Percentiles rank a stretch among this genome's conserved stretches.
These are phyloP conservation scores for Penicillium canariense DNA, from an alignment of 495 filamentous ascomycete species.

Conservation along the genomic window DNA sequence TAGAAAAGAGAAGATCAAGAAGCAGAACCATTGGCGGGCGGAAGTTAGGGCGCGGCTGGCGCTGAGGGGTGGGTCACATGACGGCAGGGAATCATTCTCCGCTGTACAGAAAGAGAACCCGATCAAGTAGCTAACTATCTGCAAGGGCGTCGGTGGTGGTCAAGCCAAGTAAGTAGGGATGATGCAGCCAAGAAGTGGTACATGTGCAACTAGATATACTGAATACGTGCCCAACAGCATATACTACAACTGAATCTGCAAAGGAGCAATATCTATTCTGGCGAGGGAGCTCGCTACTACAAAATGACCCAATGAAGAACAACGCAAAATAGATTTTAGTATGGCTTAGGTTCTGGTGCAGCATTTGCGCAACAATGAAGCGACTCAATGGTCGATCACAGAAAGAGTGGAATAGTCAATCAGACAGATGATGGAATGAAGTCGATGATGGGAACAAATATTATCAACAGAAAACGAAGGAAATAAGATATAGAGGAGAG, in stretches of 20 bases:
- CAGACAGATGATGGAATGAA: slow-evolving; percentile 10
- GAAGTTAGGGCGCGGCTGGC: not conserved
- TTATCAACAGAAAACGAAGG: slow-evolving; percentile 28
- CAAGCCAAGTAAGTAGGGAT: too few relatives aligned
- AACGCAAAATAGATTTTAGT: slow-evolving; percentile 15
- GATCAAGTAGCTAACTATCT: too few relatives aligned
- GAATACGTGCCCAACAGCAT: too few relatives aligned
- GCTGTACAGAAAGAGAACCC: too few relatives aligned
- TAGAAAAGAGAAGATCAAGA: not conserved
- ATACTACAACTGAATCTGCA: not conserved
- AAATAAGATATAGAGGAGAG: slow-evolving; percentile 12
- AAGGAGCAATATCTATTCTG: not conserved
- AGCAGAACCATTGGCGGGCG: not conserved
- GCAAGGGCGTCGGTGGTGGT: too few relatives aligned
- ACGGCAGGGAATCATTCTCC: not conserved
- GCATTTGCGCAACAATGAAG: not conserved
- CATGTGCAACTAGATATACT: too few relatives aligned
- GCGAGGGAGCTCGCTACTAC: not conserved
- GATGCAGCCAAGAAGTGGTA: too few relatives aligned
- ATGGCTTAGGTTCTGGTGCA: slow-evolving; percentile 21
- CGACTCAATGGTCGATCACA: slow-evolving; percentile 3
- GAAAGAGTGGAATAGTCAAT: slow-evolving; percentile 12
- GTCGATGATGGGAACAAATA: slow-evolving; percentile 6
- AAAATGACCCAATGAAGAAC: not conserved
- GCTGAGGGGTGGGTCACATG: not conserved